A percentile compares a stretch with the other conserved stretches of the same genome.
Evolutionary conservation across 148 eudicot species (phyloP).

Genomic region (Fagopyrum esculentum): DNA sequence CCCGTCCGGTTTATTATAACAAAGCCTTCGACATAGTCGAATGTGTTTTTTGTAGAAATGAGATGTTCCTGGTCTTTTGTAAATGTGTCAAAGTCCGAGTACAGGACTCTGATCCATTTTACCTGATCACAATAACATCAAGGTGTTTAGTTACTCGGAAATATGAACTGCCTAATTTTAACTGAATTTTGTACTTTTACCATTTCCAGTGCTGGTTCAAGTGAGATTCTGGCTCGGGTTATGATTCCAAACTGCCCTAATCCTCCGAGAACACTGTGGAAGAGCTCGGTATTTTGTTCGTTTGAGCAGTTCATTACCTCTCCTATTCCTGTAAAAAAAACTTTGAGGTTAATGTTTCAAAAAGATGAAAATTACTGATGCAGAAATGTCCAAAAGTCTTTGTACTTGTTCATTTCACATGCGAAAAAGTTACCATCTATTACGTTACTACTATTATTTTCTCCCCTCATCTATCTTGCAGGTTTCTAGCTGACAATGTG

Average conservation of each 20-base stretch:
- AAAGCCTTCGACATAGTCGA: constrained; percentile 81
- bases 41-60: constrained; percentile 33
- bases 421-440: neutral
- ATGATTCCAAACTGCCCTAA: constrained; percentile 94
- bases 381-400: neutral
- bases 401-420: neutral
- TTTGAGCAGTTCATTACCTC: constrained; percentile 63
- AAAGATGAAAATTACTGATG: neutral
- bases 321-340: constrained; percentile 60
- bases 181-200: constrained; percentile 23
- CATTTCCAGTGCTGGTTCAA: constrained; percentile 68
- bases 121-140: constrained; percentile 38
- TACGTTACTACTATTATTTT: neutral
- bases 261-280: constrained; percentile 86
- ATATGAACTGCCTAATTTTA: neutral
- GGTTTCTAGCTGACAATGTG: neutral
- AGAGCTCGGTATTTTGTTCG: constrained; percentile 66
- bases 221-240: constrained; percentile 69
- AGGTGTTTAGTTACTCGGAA: neutral
- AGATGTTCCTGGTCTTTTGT: constrained; percentile 71
- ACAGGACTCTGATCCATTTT: constrained; percentile 86
- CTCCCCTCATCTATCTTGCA: neutral
- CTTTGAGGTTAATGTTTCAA: neutral
- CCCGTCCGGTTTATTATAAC: constrained; percentile 58
- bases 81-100: constrained; percentile 64